Evolutionary conservation across 2,329 filamentous ascomycete genomes (phyloP), one percentile per base, ranked within the genome.

Genomic region (Pseudocercospora musae): DNA sequence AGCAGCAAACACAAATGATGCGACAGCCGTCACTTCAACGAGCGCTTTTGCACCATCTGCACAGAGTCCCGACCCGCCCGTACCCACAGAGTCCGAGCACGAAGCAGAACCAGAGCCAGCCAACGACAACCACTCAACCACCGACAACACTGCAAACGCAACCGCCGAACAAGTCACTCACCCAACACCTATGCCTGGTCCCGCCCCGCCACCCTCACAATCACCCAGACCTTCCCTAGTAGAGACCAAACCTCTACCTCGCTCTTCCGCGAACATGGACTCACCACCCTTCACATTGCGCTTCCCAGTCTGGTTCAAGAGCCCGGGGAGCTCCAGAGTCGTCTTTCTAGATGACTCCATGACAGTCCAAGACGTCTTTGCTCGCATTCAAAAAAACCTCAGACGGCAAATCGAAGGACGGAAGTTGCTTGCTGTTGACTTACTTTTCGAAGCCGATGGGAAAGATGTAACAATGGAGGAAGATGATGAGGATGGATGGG

Each of bases 401-500:
- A 25, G 15, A 27, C 25, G 60, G 3, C 57, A 62, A 15, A 46
- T 59, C 8, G 25, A 49, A 40, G 33, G 40, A 9, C 18, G 42
- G 11, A 27, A 13, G 13, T 15, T 62, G 2, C 25, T 49, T 4
- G 50, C 56, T 3, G 18, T 55, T 0, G 56, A 20, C 11, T 6
- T 62, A 7, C 10, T 9, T 0, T 46, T 40, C 15, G 18, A 20
- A 4, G 11, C 9, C 7, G n/a, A 37, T 2, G 50, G 48, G 1
- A 11, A 57, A 7, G 48, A 44, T 4, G 53, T 63, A 10, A 31
- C 59, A 9, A n/a, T 63, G 11, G 62, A 63, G n/a, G 18, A 52
- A 3, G 57, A 53, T 11, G 57, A 60, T 20, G 33, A 25, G 20
- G 57, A 57, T 25, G 61, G 18, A 1, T 63, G 61, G 61, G 57